Conservation (phyloP, 2,329 filamentous ascomycete species). For the Alternaria sp. region DNA sequence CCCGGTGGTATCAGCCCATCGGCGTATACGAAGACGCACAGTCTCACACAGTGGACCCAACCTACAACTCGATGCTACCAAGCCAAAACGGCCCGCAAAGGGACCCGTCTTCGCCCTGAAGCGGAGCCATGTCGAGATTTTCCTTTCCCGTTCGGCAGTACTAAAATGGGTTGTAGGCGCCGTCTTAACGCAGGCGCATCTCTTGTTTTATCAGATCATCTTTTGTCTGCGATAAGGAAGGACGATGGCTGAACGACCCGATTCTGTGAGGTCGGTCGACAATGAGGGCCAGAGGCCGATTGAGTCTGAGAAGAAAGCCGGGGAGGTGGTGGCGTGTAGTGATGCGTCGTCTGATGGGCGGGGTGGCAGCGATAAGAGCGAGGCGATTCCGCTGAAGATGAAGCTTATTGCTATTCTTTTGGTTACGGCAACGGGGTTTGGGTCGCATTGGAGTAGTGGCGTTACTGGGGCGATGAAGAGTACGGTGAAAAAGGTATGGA, state of each 20-base stretch:
- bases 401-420: conserved; percentile 56
- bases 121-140: background rate
- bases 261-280: background rate
- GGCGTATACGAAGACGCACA: background rate
- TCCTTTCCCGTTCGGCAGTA: background rate
- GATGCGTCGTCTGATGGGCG: conserved; percentile 2
- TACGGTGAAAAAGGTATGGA: conserved; percentile 61
- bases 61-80: background rate
- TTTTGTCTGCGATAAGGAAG: background rate
- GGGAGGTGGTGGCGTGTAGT: conserved; percentile 9
- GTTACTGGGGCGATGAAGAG: conserved; percentile 67
- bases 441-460: conserved; percentile 65
- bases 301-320: background rate
- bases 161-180: background rate
- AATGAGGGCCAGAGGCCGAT: background rate
- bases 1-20: background rate
- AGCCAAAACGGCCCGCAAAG: background rate
- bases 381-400: conserved; percentile 25
- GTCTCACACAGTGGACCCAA: background rate
- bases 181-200: background rate
- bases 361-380: background rate
- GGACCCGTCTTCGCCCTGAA: background rate
- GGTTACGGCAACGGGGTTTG: conserved; percentile 64
- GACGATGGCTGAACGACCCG: background rate
- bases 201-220: conserved; percentile 4